A percentile compares a stretch with the other conserved stretches of the same genome.
These are phyloP conservation scores for Umbelopsis sp. DNA, from an alignment of 192 early-diverging fungal genomes.

Conservation along the genomic window DNA sequence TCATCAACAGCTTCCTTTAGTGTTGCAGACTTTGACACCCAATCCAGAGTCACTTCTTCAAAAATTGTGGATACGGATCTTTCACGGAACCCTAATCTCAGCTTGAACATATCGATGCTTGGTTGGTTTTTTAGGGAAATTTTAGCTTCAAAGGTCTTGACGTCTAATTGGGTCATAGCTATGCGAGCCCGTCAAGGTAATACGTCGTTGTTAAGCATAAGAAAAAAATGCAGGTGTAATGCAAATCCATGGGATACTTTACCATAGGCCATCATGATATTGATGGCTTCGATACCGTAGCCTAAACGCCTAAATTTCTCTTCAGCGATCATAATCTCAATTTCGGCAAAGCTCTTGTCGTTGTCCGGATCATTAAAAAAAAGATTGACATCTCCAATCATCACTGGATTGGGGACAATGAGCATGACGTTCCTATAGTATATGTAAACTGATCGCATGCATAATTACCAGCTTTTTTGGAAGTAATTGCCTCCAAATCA, in stretches of 20 bases:
- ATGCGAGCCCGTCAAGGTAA: not conserved
- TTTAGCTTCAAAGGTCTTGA: conserved; percentile 63
- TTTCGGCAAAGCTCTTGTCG: conserved; percentile 72
- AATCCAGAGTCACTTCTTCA: conserved; percentile 68
- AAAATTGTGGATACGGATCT: conserved; percentile 60
- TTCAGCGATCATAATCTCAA: conserved; percentile 96
- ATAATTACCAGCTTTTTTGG: not conserved
- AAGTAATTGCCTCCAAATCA: not conserved
- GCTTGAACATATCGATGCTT: conserved; percentile 61
- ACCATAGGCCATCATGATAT: conserved; percentile 72
- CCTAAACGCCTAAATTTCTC: conserved; percentile 52
- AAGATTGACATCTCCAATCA: conserved; percentile 96
- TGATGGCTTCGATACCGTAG: conserved; percentile 54
- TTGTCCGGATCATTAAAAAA: conserved; percentile 83
- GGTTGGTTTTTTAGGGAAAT: conserved; percentile 66
- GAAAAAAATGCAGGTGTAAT: not conserved
- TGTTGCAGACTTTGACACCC: conserved; percentile 5
- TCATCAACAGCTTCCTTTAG: not conserved
- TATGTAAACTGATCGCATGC: conserved; percentile 8
- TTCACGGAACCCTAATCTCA: conserved; percentile 61
- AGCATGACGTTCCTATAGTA: not conserved
- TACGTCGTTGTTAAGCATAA: not conserved
- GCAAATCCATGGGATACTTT: conserved; percentile 12
- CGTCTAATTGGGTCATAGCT: conserved; percentile 38
- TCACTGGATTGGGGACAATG: conserved; percentile 48